Percentiles rank a stretch among this genome's conserved stretches.
Evolutionary conservation across 352 stramenopile genomes (phyloP).

Genomic region (Paralagenidium karlingii): DNA sequence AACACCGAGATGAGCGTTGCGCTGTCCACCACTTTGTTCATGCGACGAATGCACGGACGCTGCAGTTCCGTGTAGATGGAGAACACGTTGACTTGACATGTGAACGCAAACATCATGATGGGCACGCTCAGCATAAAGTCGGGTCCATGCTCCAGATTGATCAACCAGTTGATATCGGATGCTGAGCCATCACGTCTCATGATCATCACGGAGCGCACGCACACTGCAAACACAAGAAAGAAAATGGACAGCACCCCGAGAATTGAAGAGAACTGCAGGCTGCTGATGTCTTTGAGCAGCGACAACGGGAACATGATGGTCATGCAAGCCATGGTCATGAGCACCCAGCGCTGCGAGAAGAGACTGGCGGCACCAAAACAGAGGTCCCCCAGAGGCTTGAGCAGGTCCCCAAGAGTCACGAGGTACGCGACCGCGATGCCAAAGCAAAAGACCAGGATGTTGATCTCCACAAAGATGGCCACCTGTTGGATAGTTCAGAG

Average conservation of each 20-base stretch:
- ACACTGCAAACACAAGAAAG: conserved; percentile 71
- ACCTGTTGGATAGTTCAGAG: conserved; percentile 14
- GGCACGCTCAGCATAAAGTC: conserved; percentile 80
- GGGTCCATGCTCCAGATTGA: conserved; percentile 47
- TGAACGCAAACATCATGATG: conserved; percentile 85
- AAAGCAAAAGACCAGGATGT: conserved; percentile 81
- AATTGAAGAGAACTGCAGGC: conserved; percentile 76
- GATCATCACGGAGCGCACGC: conserved; percentile 66
- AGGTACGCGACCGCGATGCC: conserved; percentile 76
- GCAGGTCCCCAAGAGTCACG: conserved; percentile 71
- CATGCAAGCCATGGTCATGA: conserved; percentile 67
- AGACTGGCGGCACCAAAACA: conserved; percentile 48
- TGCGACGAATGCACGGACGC: conserved; percentile 71
- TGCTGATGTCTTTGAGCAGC: conserved; percentile 74
- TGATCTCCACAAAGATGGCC: conserved; percentile 75
- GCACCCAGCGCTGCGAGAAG: conserved; percentile 54
- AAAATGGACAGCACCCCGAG: conserved; percentile 75
- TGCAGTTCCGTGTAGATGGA: conserved; percentile 85
- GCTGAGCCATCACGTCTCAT: conserved; percentile 36
- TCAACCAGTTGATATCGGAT: conserved; percentile 54
- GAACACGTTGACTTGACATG: conserved; percentile 82
- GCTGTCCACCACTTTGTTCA: conserved; percentile 82
- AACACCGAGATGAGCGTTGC: conserved; percentile 58
- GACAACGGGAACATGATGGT: conserved; percentile 76
- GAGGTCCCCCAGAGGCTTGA: conserved; percentile 60